Evolutionary conservation across 768 basidiomycete genomes (phyloP).

Genomic region (Leucosporidium yakuticum): DNA sequence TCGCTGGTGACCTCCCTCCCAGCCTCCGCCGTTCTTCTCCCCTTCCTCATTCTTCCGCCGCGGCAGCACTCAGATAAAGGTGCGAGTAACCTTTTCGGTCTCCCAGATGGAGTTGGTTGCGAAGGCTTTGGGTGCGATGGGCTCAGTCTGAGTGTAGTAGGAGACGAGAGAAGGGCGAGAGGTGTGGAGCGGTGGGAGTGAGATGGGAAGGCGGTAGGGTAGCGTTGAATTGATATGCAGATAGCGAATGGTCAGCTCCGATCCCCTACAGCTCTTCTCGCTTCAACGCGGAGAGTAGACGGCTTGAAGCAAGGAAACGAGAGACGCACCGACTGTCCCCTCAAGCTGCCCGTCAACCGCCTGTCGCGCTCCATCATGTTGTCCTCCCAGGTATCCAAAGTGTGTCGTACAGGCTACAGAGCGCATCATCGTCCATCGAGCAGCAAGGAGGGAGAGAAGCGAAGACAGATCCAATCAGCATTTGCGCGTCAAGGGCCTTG

Average conservation of each 20-base stretch:
- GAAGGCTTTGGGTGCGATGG: slow-evolving; percentile 63
- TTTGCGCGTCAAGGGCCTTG: background rate
- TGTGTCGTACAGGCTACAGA: slow-evolving; percentile 69
- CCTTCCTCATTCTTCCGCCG: too few relatives aligned
- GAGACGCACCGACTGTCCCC: slow-evolving; percentile 74
- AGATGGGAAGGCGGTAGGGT: background rate
- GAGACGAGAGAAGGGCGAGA: slow-evolving; percentile 2
- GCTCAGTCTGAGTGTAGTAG: slow-evolving; percentile 53
- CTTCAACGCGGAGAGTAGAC: too few relatives aligned
- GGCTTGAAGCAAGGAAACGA: background rate
- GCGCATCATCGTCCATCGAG: background rate
- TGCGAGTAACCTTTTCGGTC: slow-evolving; percentile 51
- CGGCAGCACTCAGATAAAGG: slow-evolving; percentile 19
- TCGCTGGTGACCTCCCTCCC: background rate
- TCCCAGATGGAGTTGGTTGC: slow-evolving; percentile 69
- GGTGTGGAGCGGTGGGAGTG: background rate
- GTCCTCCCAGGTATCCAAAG: slow-evolving; percentile 82
- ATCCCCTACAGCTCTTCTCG: too few relatives aligned
- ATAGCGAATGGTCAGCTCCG: too few relatives aligned
- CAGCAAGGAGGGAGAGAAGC: background rate
- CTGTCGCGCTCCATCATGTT: slow-evolving; percentile 94
- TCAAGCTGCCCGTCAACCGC: slow-evolving; percentile 73
- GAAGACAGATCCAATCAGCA: slow-evolving; percentile 1
- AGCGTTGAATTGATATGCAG: background rate
- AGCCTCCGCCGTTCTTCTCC: background rate